A percentile compares a stretch with the other conserved stretches of the same genome.
phyloP scores from a whole-genome alignment of 2,329 filamentous ascomycete species.

The Albophoma yamanashiensis region DNA sequence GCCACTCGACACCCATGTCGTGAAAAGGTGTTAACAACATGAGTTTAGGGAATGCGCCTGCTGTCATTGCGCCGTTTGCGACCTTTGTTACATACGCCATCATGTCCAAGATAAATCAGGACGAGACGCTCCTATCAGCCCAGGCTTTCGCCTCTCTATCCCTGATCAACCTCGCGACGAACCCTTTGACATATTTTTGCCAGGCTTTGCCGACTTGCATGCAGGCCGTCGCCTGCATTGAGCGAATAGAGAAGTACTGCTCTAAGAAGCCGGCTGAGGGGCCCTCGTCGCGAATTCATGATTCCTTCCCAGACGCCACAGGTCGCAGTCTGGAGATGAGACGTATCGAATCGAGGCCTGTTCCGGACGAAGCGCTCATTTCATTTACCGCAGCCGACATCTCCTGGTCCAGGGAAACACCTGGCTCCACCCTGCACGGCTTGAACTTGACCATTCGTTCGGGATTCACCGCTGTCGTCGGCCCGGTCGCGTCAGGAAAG shows the following conservation, averaged over 20 bases:
- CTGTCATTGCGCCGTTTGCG: background rate
- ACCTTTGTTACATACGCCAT: background rate
- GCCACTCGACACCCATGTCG: background rate
- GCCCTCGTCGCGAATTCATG: background rate
- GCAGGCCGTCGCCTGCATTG: background rate
- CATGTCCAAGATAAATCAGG: background rate
- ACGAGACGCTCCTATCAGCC: background rate
- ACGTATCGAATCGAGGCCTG: background rate
- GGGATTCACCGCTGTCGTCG: background rate
- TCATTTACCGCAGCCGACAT: background rate
- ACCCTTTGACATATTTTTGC: background rate
- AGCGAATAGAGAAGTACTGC: background rate
- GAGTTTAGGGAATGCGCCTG: background rate
- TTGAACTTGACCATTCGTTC: background rate
- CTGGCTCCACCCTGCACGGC: background rate
- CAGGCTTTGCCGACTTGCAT: background rate
- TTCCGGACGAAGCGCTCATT: background rate
- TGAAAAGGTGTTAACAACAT: background rate
- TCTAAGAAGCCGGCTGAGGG: background rate
- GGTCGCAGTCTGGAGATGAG: background rate
- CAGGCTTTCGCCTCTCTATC: background rate
- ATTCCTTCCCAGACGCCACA: background rate
- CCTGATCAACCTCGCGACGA: background rate
- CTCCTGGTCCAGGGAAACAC: background rate
- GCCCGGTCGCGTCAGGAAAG: slow-evolving; percentile 1